Base-by-base conservation (phyloP, 2,329 filamentous ascomycete species). In the Geosmithia morbida region DNA sequence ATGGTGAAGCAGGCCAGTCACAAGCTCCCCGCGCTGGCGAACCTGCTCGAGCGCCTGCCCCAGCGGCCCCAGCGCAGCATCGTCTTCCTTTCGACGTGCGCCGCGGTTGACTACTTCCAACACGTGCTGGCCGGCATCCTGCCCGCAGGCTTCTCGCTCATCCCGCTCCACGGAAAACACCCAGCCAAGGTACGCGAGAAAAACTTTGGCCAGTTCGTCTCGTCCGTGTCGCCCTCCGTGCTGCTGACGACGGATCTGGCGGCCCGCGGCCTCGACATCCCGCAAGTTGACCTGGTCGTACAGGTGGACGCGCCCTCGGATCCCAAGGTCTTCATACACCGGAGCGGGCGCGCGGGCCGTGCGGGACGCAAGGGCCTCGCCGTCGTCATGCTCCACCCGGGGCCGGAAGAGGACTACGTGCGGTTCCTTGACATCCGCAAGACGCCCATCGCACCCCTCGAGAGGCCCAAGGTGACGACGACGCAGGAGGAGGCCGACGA, bases 291-390 rank as follows among this genome's bases (percentile, higher is more conserved):
- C 59, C 73, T 96, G 2, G 89, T 96, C 4, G 76, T 95, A 1
- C 90, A 96, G 60, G 72, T 96, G 42, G 89, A 96, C 59, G 85
- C 56, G 65, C 87, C 58, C 1, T 87, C 83, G 41, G 89, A 96
- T 56, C 87, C 89, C 0, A 97, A 97, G 61, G 88, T 85, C 11
- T 97, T 97, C 58, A 87, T 98, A 50, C 92, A 98, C 63, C 83
- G 92, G 5, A 85, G 92, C 26, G 92, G 92, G 1, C 77, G 92
- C 52, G 87, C 92, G 1, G 92, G 92, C 0, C 77, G 92, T 19
- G 95, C 95, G 59, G 89, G 89, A 0, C 75, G 90, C 51, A 81
- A 83, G 51, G 92, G 92, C 0, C 67, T 96, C 18, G 87, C 88
- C 14, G 77, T 97, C 1, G 81, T 94, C 1, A 82, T 98, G 61